Conservation (phyloP, 139 green algal species). For the Spirogloea muscicola region DNA sequence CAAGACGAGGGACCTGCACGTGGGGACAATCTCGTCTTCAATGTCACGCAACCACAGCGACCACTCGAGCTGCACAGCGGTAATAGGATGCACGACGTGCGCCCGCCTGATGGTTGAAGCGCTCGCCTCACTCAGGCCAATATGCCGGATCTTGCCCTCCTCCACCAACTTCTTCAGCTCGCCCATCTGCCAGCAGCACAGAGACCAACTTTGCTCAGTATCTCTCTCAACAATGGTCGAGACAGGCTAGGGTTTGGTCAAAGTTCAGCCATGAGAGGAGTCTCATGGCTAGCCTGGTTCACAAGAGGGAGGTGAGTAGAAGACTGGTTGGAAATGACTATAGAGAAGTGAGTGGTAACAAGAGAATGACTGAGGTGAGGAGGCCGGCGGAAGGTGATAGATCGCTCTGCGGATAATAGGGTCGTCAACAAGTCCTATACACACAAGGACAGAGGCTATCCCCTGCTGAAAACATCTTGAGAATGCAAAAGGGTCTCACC, state of each 20-base stretch:
- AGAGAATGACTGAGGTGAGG: no score
- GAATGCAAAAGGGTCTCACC: no score
- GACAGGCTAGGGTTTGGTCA: not conserved
- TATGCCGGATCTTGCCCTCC: slow-evolving; percentile 69
- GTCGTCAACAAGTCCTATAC: no score
- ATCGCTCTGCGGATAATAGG: no score
- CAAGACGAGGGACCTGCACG: slow-evolving; percentile 48
- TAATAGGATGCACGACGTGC: slow-evolving; percentile 60
- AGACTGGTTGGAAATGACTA: no score
- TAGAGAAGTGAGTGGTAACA: no score
- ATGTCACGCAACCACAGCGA: slow-evolving; percentile 68
- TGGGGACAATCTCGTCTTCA: slow-evolving; percentile 57
- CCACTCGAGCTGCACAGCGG: slow-evolving; percentile 66
- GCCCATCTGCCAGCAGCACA: slow-evolving; percentile 60
- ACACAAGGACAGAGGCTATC: no score
- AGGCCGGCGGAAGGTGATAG: no score
- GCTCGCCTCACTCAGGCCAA: slow-evolving; percentile 65
- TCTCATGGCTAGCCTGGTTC: no score
- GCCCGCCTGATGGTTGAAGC: slow-evolving; percentile 61
- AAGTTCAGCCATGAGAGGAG: not conserved
- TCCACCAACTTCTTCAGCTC: slow-evolving; percentile 52
- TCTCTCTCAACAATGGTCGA: not conserved
- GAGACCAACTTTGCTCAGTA: no score
- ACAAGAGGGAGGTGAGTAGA: no score
- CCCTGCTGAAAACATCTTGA: no score